These are phyloP conservation scores for Nigrospora sphaerica DNA, from an alignment of 2,329 filamentous ascomycete genomes.

Conservation along the genomic window DNA sequence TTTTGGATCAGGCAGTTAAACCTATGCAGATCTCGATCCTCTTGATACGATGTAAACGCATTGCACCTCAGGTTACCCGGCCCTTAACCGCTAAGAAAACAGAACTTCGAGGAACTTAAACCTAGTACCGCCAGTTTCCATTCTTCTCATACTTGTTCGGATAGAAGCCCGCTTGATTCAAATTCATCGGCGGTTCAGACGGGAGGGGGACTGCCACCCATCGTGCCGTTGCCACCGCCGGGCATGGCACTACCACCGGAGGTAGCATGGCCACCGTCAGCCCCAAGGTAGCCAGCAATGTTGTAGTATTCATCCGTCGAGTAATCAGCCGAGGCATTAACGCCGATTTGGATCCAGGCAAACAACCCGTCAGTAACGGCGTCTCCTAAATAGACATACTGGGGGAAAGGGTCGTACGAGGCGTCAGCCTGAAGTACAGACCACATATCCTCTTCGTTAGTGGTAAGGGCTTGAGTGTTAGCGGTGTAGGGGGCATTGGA, in stretches of 20 bases:
- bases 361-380: conserved; percentile 36
- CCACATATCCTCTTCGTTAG: conserved; percentile 26
- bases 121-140: no score
- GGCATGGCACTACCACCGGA: conserved; percentile 6
- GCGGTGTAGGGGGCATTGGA: conserved; percentile 18
- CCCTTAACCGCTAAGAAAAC: no score
- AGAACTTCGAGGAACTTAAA: no score
- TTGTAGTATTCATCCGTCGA: conserved; percentile 16
- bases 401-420: conserved; percentile 37
- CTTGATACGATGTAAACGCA: no score
- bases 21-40: no score
- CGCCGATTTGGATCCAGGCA: conserved; percentile 40
- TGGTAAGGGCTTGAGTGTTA: conserved; percentile 19
- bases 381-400: conserved; percentile 45
- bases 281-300: conserved; percentile 15
- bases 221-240: conserved; percentile 14
- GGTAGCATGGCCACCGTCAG: conserved; percentile 17
- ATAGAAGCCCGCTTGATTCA: no score
- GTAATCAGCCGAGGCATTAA: conserved; percentile 30
- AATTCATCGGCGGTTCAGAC: no score
- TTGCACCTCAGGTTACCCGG: no score
- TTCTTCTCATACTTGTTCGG: no score
- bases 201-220: no score
- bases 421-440: conserved; percentile 17
- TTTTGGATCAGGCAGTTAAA: no score